phyloP scores from a whole-genome alignment of 495 filamentous ascomycete genomes.

The Daldinia vernicosa region DNA sequence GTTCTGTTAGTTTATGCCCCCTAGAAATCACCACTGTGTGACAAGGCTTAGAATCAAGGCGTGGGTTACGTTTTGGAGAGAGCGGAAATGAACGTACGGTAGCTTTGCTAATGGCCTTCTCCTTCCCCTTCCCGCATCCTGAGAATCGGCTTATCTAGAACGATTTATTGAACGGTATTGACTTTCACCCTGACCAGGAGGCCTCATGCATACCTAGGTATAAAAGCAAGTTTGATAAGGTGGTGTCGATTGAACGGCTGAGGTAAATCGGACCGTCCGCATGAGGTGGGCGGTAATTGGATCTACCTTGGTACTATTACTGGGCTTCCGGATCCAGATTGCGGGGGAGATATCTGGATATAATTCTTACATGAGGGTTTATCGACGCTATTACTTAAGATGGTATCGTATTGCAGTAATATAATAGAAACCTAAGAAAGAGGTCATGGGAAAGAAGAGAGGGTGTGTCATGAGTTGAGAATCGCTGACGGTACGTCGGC shows the following conservation, averaged over 20 bases:
- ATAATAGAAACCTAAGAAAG: background rate
- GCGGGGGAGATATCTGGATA: background rate
- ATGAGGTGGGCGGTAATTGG: background rate
- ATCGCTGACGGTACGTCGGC: constrained; percentile 11
- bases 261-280: background rate
- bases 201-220: background rate
- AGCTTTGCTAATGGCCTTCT: background rate
- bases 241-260: background rate
- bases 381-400: background rate
- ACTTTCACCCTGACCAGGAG: background rate
- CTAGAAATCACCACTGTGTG: too few relatives aligned
- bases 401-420: background rate
- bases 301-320: too few relatives aligned
- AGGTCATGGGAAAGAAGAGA: constrained; percentile 3
- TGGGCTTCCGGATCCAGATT: background rate
- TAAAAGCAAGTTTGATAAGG: background rate
- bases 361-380: background rate
- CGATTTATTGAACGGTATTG: background rate
- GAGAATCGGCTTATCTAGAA: background rate
- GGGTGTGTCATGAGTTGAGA: constrained; percentile 28
- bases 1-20: too few relatives aligned
- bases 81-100: background rate
- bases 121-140: background rate
- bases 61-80: too few relatives aligned
- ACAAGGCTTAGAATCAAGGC: background rate